These are phyloP conservation scores for Epichloe sp. DNA, from an alignment of 2,329 filamentous ascomycete species.

Conservation along the genomic window DNA sequence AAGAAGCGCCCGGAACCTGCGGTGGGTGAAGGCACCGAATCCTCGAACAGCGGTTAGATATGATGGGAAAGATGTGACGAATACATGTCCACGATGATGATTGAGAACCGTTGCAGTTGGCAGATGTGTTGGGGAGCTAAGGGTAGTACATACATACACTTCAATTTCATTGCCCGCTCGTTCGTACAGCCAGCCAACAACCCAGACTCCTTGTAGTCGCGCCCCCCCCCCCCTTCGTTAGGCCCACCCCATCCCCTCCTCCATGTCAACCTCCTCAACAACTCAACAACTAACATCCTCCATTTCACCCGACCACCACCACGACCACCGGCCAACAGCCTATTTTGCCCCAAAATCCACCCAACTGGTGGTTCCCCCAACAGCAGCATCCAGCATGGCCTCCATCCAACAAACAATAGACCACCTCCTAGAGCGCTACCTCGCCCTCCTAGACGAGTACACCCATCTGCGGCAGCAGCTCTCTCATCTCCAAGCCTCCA, in stretches of 20 bases:
- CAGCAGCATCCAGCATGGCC: neutral
- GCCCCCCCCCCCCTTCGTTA: no score
- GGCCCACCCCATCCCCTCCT: no score
- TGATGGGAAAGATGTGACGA: neutral
- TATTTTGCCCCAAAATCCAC: no score
- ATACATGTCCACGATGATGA: neutral
- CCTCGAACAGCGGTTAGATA: neutral
- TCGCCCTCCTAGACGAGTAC: constrained; percentile 55
- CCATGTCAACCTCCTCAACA: no score
- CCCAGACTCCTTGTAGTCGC: no score
- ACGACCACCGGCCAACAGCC: no score
- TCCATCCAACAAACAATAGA: constrained; percentile 37
- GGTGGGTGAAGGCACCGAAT: neutral
- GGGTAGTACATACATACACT: no score
- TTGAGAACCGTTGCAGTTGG: neutral
- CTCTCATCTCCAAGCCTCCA: constrained; percentile 36
- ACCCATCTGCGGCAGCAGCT: constrained; percentile 43
- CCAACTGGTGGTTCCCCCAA: neutral
- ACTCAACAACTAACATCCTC: no score
- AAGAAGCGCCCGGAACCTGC: constrained; percentile 15
- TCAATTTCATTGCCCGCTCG: no score
- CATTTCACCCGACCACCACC: no score
- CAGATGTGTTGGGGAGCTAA: neutral
- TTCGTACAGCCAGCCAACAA: no score
- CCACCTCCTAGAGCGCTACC: constrained; percentile 49